A percentile compares a stretch with the other conserved stretches of the same genome.
These are phyloP conservation scores for Yarrowia sp. DNA, from an alignment of 805 yeast species.

Conservation along the genomic window DNA sequence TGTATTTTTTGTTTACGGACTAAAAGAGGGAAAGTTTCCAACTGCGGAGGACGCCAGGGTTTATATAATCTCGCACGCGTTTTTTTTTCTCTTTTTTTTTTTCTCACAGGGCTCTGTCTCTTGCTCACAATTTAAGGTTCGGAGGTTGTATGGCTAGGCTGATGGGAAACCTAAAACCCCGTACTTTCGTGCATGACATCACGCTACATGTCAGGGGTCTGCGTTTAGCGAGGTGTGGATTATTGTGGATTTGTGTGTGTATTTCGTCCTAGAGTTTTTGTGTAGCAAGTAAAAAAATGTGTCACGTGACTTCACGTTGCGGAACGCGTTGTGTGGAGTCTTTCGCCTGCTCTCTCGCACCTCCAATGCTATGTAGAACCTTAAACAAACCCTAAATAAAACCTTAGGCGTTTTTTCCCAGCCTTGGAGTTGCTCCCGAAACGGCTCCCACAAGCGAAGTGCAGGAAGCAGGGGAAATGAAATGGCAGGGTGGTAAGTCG, in stretches of 20 bases:
- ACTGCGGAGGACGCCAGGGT: background rate
- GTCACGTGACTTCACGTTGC: background rate
- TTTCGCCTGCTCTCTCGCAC: background rate
- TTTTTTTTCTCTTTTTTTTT: background rate
- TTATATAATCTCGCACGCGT: background rate
- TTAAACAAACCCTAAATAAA: background rate
- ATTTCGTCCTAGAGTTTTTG: no score
- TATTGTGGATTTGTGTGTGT: background rate
- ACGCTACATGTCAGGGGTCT: background rate
- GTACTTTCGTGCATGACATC: constrained; percentile 3
- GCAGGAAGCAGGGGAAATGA: constrained; percentile 15
- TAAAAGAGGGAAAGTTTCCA: background rate
- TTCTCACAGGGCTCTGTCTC: background rate
- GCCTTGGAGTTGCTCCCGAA: constrained; percentile 2
- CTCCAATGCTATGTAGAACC: background rate
- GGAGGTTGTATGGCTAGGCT: background rate
- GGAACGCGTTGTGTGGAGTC: background rate
- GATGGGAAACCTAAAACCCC: background rate
- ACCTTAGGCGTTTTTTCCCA: background rate
- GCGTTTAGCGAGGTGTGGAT: background rate
- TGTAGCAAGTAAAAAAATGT: no score
- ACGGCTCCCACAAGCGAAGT: constrained; percentile 9
- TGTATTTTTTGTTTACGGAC: background rate
- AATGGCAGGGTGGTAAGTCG: background rate
- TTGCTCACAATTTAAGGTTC: constrained; percentile 10